These are phyloP conservation scores for Parathielavia hyrcaniae DNA, from an alignment of 495 filamentous ascomycete species.

Conservation along the genomic window DNA sequence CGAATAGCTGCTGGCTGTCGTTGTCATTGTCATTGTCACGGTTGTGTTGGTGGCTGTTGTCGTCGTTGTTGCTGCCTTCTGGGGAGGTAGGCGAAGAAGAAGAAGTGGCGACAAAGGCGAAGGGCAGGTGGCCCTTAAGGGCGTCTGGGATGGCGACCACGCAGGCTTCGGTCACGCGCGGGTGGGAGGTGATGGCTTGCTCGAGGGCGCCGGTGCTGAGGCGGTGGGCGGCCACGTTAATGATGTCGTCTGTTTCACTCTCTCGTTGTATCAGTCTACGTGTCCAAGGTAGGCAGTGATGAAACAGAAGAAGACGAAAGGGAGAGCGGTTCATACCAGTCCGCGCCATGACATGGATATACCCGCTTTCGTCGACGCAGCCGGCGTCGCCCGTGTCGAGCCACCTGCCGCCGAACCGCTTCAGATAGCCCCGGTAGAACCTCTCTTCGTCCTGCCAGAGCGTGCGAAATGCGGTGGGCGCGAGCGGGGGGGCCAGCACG, in stretches of 20 bases:
- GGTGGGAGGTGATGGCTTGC: constrained; percentile 79
- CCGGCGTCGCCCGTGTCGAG: constrained; percentile 89
- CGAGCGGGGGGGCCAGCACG: constrained; percentile 72
- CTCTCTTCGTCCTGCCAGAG: constrained; percentile 78
- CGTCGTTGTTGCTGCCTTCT: constrained; percentile 42
- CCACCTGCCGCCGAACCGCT: constrained; percentile 72
- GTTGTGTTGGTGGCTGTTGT: too few relatives aligned
- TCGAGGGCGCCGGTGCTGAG: constrained; percentile 87
- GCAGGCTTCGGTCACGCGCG: constrained; percentile 68
- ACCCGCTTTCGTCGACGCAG: constrained; percentile 72
- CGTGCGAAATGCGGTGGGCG: constrained; percentile 76
- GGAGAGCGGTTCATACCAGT: constrained; percentile 42
- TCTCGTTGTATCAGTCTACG: neutral
- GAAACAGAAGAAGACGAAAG: too few relatives aligned
- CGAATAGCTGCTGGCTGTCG: too few relatives aligned
- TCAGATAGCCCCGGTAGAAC: constrained; percentile 75
- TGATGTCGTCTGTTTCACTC: constrained; percentile 70
- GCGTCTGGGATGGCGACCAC: constrained; percentile 79
- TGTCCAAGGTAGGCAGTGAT: neutral
- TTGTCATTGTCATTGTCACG: too few relatives aligned
- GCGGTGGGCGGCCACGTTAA: constrained; percentile 90
- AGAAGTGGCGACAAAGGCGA: constrained; percentile 71
- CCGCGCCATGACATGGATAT: constrained; percentile 79
- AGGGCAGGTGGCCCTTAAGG: constrained; percentile 84
- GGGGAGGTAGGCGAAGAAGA: neutral